phyloP scores from a whole-genome alignment of 495 filamentous ascomycete species.

The Tuber melanosporum region DNA sequence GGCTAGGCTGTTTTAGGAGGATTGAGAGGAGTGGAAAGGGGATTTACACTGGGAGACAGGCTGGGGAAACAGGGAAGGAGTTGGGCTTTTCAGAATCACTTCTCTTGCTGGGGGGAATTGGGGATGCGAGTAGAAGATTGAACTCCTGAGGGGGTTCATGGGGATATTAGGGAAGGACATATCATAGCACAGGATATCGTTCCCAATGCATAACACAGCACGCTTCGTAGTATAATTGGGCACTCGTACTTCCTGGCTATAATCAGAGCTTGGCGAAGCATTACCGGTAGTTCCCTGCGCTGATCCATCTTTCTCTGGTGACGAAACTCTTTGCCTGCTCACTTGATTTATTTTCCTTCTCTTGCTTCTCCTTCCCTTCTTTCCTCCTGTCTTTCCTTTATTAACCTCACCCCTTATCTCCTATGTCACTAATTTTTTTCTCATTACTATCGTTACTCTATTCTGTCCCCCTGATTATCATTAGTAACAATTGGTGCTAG shows the following conservation, averaged over 20 bases:
- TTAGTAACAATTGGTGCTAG: background rate
- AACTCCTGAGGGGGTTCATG: background rate
- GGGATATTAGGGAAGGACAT: background rate
- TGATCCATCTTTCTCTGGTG: conserved; percentile 22
- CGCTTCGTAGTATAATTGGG: background rate
- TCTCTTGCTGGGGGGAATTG: conserved; percentile 3
- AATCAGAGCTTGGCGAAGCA: conserved; percentile 4
- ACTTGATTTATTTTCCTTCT: background rate
- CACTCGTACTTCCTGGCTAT: background rate
- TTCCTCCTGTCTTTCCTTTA: conserved; percentile 5
- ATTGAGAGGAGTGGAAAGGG: conserved; percentile 20
- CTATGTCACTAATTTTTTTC: conserved; percentile 19
- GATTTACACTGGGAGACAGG: background rate
- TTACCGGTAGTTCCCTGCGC: conserved; percentile 21
- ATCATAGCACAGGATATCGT: background rate
- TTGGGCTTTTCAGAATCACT: background rate
- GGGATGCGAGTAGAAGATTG: background rate
- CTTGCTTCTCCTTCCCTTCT: background rate
- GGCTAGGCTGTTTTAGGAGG: conserved; percentile 18
- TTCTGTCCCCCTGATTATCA: conserved; percentile 15
- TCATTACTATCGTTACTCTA: conserved; percentile 11
- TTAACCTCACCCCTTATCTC: conserved; percentile 1
- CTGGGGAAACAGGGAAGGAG: background rate
- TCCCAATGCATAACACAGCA: background rate
- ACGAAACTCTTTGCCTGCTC: conserved; percentile 22